These are phyloP conservation scores for Scedosporium minutisporum DNA, from an alignment of 2,329 filamentous ascomycete species.

Conservation along the genomic window DNA sequence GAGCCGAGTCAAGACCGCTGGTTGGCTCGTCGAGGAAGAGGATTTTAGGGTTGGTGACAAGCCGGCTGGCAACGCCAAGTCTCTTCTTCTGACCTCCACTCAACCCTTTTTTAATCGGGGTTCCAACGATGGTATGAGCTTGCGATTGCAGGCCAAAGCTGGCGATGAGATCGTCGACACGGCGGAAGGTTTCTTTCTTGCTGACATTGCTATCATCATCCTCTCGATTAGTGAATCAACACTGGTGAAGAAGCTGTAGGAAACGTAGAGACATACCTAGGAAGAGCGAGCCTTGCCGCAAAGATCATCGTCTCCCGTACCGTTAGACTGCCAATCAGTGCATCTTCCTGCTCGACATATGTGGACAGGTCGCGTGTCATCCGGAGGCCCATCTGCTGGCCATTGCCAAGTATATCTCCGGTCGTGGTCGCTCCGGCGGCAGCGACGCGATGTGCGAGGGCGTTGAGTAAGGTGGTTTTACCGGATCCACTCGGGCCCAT, in stretches of 20 bases:
- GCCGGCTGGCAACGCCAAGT: constrained; percentile 68
- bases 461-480: constrained; percentile 78
- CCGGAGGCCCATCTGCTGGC: constrained; percentile 35
- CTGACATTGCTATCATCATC: constrained; percentile 21
- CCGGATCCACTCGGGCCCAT: constrained; percentile 70
- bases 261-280: constrained; percentile 29
- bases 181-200: constrained; percentile 46
- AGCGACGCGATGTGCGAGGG: constrained; percentile 54
- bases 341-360: constrained; percentile 85
- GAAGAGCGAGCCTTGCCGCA: constrained; percentile 57
- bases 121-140: constrained; percentile 65
- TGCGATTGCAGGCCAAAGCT: constrained; percentile 67
- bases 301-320: constrained; percentile 73
- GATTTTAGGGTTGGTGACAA: constrained; percentile 73
- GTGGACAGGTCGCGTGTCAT: constrained; percentile 54
- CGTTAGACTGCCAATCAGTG: constrained; percentile 70
- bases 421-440: constrained; percentile 31
- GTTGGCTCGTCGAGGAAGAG: constrained; percentile 80
- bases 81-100: constrained; percentile 79
- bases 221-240: background rate
- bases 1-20: constrained; percentile 70
- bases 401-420: constrained; percentile 53
- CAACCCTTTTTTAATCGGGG: constrained; percentile 72
- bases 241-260: background rate
- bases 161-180: constrained; percentile 57